Evolutionary conservation across 768 basidiomycete genomes (phyloP), one percentile per base, ranked within the genome.

Genomic region (Gelatoporia subvermispora): DNA sequence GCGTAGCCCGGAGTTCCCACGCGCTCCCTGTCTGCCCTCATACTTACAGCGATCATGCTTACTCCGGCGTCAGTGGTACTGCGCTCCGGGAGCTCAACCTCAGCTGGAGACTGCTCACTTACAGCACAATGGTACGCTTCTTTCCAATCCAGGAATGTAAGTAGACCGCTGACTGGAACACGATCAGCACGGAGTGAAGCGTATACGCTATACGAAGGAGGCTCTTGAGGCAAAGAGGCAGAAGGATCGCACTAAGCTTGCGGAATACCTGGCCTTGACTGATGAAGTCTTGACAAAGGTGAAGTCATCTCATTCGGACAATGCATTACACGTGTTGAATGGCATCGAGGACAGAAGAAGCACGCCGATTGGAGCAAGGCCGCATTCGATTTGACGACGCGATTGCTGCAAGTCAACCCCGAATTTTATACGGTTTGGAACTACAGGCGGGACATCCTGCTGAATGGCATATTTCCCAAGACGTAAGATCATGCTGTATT

Each of bases 381-480:
- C n/a, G 81, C 90, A 0, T 79, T 97, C 31, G 72, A 78, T n/a
- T 68, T 86, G 36, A 95, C 93, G 1, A 83, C 84, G 15, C 74
- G 72, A 22, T 65, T 97, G 20, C 79, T 99, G 8, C 81, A 82
- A 44, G 58, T 87, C 36, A 98, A 97, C 61, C 93, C 95, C 2
- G 96, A 99, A 67, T 93, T 93, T 62, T 96, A 96, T 66, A 94
- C 95, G 1, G 72, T 89, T 34, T 98, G 96, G 96, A 95, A 96
- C 67, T 94, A 93, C 67, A 77, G 96, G 40, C 75, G 95, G 25
- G 75, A 79, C 45, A 93, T 96, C 51, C 67, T 95, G 17, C 62
- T 84, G 35, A 70, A 80, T 20, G 86, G 86, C 2, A 64, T 89
- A 39, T 93, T 95, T 55, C 76, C 77, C 9, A 60, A 66, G 11